Base-by-base conservation (phyloP, 768 basidiomycete genomes). In the Leccinum pellstonianum region DNA sequence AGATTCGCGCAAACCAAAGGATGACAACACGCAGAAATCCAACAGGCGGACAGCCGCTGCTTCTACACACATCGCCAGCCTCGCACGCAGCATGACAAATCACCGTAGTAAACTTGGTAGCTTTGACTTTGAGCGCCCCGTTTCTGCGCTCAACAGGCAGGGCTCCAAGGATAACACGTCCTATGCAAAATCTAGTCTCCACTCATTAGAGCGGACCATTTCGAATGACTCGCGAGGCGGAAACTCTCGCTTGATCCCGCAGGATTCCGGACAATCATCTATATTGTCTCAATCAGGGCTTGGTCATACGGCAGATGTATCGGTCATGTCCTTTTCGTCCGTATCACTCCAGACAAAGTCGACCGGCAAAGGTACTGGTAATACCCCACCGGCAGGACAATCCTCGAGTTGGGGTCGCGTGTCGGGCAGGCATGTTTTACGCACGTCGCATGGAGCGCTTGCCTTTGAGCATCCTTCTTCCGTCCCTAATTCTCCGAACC, bases 101-200 rank as follows among this genome's bases (percentile, higher is more conserved):
- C 78, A 80, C 52, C 74, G 81, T 2, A 81, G 77, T 46, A 86
- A 87, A 67, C 86, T 87, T 62, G 87, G 87, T 5, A 87, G 85
- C 66, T 90, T 90, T 69, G 88, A 90, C 67, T 90, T 90, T 64
- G 89, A 90, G 71, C 78, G 87, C 37, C 88, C 88, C 0, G 80
- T 83, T 14, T 74, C 74, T n/a, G 63, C 63, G 2, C 67, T 75
- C 54, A 75, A 73, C 56, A 62, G 62, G 59, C 72, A 70, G 17
- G 64, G 35, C 38, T 47, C 47, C n/a, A 53, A 52, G 7, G 62
- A 62, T 38, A 59, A 50, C 19, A 31, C 57, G 1, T 58, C 61
- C n/a, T 38, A 49, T 43, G 55, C 66, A 29, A 68, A 66, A 15
- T 15, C 58, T 23, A 63, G 56, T 52, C 57, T 66, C 21, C 65